Base-by-base conservation (phyloP, 352 stramenopile species). In the Globisporangium paroecandrum region DNA sequence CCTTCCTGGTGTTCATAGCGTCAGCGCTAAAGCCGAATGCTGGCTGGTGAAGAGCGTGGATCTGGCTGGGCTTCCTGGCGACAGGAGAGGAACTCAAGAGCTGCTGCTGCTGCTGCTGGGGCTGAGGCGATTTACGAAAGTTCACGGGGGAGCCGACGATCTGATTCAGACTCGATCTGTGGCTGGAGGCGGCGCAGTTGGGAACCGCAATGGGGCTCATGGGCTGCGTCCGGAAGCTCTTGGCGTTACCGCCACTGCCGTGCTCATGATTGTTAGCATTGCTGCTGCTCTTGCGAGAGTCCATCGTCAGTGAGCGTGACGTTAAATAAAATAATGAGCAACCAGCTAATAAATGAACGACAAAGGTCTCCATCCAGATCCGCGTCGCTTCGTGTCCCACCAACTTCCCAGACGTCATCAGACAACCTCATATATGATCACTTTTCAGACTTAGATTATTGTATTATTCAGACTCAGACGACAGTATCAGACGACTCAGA, bases 141-240 rank as follows among this genome's bases (percentile, higher is more conserved):
- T 62, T 62, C 43, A 70, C 58, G 5, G 58, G 65, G 10, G 65
- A 70, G 20, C 34, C 47, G n/a, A 70, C 49, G 38, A 70, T 58
- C 46, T 70, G 65, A 51, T 51, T 22, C 43, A 20, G 15, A 51
- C 43, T 22, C n/a, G 41, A 1, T 18, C 47, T 51, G 53, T 20
- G 51, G 4, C 6, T 25, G 7, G 62, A 24, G 22, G 29, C n/a
- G 1, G 34, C 9, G 18, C 32, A 36, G 54, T 41, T 57, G 22
- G 34, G 13, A 22, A 22, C 15, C 24, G 61, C 47, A 10, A 68
- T 58, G 22, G 53, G 36, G 29, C 24, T 58, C 47, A 55, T 58
- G 43, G 27, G 29, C 29, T 36, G 36, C 25, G 36, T 43, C 18
- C 18, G 62, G 20, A 62, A n/a, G 53, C 32, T 43, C 53, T 41